Base-by-base conservation (phyloP, 352 stramenopile species). In the Globisporangium acanthophoron region DNA sequence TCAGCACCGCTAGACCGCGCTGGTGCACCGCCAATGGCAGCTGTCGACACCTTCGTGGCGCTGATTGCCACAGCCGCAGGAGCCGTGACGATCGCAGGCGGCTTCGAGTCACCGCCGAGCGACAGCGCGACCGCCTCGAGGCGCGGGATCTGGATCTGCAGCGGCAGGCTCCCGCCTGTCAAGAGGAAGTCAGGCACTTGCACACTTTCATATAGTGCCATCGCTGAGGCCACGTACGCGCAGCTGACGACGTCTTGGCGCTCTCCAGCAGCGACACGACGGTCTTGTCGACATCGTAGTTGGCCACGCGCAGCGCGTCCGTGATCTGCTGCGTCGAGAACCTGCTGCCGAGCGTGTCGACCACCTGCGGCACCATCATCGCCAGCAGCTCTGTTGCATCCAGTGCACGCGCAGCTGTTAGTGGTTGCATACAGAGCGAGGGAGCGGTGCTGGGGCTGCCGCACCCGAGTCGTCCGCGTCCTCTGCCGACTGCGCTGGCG, bases 221-320 rank as follows among this genome's bases (percentile, higher is more conserved):
- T 27, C 12, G 3, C 12, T 46, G 27, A 7, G 8, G 18, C 35
- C 12, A 61, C 55, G 24, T 59, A 74, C 59, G 56, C 49, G 53
- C 48, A 57, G 52, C 57, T 16, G 71, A 69, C 27, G 67, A 64
- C n/a, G 76, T 80, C 60, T 87, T 86, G 50, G 70, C 64, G 56
- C 84, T 88, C 58, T 91, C 82, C 58, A 94, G 60, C 18, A 94
- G 66, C 52, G 74, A 76, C 35, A 91, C 73, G 15, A 92, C 80
- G 0, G 85, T 67, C 61, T 86, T 80, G 59, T 92, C 82, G 50
- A 88, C 47, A 52, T 94, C 83, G 61, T 94, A 94, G 61, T 94
- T 94, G 64, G 78, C 58, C 11, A 54, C 59, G 40, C 85, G 80
- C 48, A 94, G 64, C 59, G 87, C 79, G 31, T 89, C 75, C 4